Base-by-base conservation (phyloP, 495 filamentous ascomycete genomes). In the Podospora pseudoanserina region DNA sequence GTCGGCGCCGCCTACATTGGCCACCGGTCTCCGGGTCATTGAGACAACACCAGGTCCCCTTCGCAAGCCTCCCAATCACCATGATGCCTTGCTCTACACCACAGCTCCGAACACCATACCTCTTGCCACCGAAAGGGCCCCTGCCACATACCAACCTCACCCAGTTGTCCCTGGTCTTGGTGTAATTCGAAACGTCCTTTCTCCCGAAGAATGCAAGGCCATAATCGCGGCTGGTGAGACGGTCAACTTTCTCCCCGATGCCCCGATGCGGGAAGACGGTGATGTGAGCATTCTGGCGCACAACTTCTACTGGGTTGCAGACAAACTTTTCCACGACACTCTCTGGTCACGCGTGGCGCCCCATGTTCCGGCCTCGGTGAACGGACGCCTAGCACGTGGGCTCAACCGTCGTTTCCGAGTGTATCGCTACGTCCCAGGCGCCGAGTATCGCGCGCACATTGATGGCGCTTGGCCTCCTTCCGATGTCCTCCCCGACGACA, bases 221-320 rank as follows among this genome's bases (percentile, higher is more conserved):
- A 85, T 85, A 60, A 82, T 85, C 44, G 80, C 80, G 2, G 79
- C 80, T 5, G 80, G 75, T 30, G 82, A 85, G 67, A 71, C 73
- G 2, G 75, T 81, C 20, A 76, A 77, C 30, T 85, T 83, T 66
- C 76, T 78, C 4, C 82, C 82, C 18, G 82, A 85, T 66, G 79
- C 80, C 0, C 82, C 81, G 15, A 69, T 83, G 28, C 75, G 77
- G 0, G 76, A 77, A n/a, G 79, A 81, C 65, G 80, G 79, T 34
- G 79, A 82, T 44, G 73, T 72, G 54, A 81, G 79, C 68, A 74
- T 84, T 56, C 72, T 85, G 0, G 82, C 82, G 1, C 82, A 85
- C 70, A 85, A 85, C 68, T 82, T 85, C 62, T 85, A 85, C 74
- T 85, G 82, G 81, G 74, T 85, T 28, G 75, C 82, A 27, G 82